Evolutionary conservation across 345 rosid species (phyloP), one percentile per base, ranked within the genome.

Genomic region (Populus alba): DNA sequence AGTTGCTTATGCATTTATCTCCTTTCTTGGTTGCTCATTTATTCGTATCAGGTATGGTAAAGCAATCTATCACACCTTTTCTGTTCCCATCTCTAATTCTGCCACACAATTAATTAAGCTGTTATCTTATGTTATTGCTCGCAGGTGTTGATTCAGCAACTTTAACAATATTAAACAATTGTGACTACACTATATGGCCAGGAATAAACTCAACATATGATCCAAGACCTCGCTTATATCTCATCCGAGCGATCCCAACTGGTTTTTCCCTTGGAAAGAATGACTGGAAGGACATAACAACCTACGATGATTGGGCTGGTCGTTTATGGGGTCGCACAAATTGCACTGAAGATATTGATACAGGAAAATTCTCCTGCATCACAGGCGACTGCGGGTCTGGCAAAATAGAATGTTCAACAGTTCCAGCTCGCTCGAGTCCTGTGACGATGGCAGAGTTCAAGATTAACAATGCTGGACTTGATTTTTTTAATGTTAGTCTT

Each of bases 221-320:
- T 39, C 43, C 43, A 39, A 8, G 2, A 39, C 43, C 43, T 39
- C 10, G 0, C 43, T 39, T 39, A 0, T 39, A 39, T 39, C 12
- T 39, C 3, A 39, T 12, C 43, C 43, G 12, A 8, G 0, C 12
- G 3, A 39, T 39, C 43, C 43, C 92, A 61, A 93, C 99, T 49
- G 97, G 99, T 29, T 95, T 93, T 86, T 68, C 83, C 0, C 97
- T 95, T n/a, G 92, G 84, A 31, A 85, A 82, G 39, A 93, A 91
- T 15, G 91, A 93, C 80, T 63, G 87, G 41, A 79, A 79, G 53
- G 43, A 86, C 73, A 71, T 95, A 59, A 29, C 81, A 35, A 89
- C 94, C 6, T 98, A 98, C 0, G n/a, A 92, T 2, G 84, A 92
- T 22, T 95, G 99, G 99, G 94, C 91, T 2, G 99, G 99, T 81